Evolutionary conservation across 768 basidiomycete genomes (phyloP).

Genomic region (Rhodotorula diobovata): DNA sequence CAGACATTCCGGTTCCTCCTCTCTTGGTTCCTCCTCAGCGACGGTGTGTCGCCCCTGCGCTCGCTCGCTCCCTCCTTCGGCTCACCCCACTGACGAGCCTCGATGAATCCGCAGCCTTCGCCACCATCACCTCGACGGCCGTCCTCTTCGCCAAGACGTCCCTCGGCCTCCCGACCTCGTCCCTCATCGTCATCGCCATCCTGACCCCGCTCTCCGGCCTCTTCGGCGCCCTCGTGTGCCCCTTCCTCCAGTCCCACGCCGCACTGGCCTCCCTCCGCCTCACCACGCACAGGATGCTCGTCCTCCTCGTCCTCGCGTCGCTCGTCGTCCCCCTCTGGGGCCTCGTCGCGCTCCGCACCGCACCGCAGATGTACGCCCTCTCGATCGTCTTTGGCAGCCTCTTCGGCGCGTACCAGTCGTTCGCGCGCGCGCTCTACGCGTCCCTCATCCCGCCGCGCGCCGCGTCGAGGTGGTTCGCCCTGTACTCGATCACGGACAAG

Average conservation of each 20-base stretch:
- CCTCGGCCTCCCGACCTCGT: slow-evolving; percentile 70
- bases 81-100: not conserved
- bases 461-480: slow-evolving; percentile 77
- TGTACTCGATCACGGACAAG: slow-evolving; percentile 72
- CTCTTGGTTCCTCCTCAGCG: slow-evolving; percentile 91
- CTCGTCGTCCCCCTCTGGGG: slow-evolving; percentile 58
- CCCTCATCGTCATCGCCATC: slow-evolving; percentile 51
- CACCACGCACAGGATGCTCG: slow-evolving; percentile 63
- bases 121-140: slow-evolving; percentile 86
- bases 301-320: slow-evolving; percentile 64
- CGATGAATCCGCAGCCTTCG: slow-evolving; percentile 60
- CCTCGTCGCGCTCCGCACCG: slow-evolving; percentile 72
- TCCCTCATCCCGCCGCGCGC: slow-evolving; percentile 81
- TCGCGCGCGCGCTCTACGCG: slow-evolving; percentile 78
- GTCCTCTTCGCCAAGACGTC: slow-evolving; percentile 87
- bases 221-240: slow-evolving; percentile 76
- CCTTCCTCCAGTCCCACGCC: slow-evolving; percentile 60
- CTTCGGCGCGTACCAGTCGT: slow-evolving; percentile 87
- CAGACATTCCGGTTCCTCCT: slow-evolving; percentile 85
- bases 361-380: slow-evolving; percentile 77
- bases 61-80: not conserved
- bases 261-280: slow-evolving; percentile 43
- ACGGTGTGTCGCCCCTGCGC: slow-evolving; percentile 57
- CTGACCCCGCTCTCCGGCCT: slow-evolving; percentile 65
- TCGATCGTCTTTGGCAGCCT: slow-evolving; percentile 74